These are phyloP conservation scores for Boletus bicolor DNA, from an alignment of 768 basidiomycete species.

Conservation along the genomic window DNA sequence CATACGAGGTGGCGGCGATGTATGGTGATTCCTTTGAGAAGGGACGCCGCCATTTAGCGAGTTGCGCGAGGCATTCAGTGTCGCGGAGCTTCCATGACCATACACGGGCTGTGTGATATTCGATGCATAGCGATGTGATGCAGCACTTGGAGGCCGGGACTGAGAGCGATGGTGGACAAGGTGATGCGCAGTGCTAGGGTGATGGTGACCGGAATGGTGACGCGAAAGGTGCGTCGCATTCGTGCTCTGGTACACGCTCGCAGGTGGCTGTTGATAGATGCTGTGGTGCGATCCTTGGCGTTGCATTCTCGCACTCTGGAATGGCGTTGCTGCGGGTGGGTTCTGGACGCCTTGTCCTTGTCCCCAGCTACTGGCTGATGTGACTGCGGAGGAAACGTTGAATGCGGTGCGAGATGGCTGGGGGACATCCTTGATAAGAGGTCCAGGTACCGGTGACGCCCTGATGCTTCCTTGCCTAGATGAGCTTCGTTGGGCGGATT, in stretches of 20 bases:
- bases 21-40: slow-evolving; percentile 11
- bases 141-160: slow-evolving; percentile 28
- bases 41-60: slow-evolving; percentile 19
- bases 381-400: slow-evolving; percentile 6
- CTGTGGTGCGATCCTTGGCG: slow-evolving; percentile 20
- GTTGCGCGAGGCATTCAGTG: slow-evolving; percentile 16
- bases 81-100: slow-evolving; percentile 26
- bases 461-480: slow-evolving; percentile 20
- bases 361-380: slow-evolving; percentile 1
- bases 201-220: slow-evolving; percentile 7
- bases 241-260: slow-evolving; percentile 10
- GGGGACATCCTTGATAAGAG: slow-evolving; percentile 17
- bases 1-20: slow-evolving; percentile 11
- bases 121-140: slow-evolving; percentile 32
- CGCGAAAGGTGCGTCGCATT: slow-evolving; percentile 12
- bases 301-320: slow-evolving; percentile 12
- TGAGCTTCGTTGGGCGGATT: slow-evolving; percentile 8
- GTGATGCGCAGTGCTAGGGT: slow-evolving; percentile 19
- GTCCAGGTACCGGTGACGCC: slow-evolving; percentile 12
- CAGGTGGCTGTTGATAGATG: slow-evolving; percentile 6
- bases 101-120: slow-evolving; percentile 24
- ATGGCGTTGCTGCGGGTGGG: not conserved
- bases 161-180: slow-evolving; percentile 22
- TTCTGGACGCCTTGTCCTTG: slow-evolving; percentile 7
- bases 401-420: slow-evolving; percentile 20